Evolutionary conservation across 2,329 filamentous ascomycete genomes (phyloP), one percentile per base, ranked within the genome.

Genomic region (Colletotrichum noveboracense): DNA sequence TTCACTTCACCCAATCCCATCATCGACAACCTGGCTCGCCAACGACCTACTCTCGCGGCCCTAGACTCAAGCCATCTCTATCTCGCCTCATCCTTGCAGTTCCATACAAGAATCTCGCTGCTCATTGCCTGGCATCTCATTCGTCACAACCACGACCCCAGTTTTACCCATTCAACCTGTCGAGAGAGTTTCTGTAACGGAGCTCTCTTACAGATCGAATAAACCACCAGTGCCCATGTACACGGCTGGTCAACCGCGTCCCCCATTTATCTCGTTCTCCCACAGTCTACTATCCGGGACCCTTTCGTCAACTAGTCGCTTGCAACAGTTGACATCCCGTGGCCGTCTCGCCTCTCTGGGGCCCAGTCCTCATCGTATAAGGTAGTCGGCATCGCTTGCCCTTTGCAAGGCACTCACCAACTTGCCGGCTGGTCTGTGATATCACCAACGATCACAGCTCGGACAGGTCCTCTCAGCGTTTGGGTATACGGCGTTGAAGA

Each of bases 221-320:
- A 36, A 24, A 66, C 65, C 70, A 64, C 48, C 70, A 74, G 43
- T 75, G 58, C 71, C 71, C 75, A 77, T 77, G 76, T 74, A 74
- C 70, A 77, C 66, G 74, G 74, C 75, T 77, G 75, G 75, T 62
- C 70, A 58, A 69, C 71, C 67, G 61, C 75, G 76, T 77, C 75
- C 62, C 67, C 34, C 58, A 70, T 62, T 52, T 66, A 75, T 52
- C 56, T 55, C 52, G 14, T 70, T 62, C 21, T 58, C 38, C 60
- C 75, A 38, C 16, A 60, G 52, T 30, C 68, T 69, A 21, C 71
- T 36, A 36, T 62, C 34, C 55, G 66, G 52, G 48, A 70, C 36
- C 32, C 48, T 30, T 16, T 70, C 48, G 58, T 65, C 71, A 30
- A 30, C 62, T 32, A 16, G 26, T 28, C 36, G 18, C 70, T 61